Base-by-base conservation (phyloP, 2,329 filamentous ascomycete genomes). In the Tympanopsis confertula region DNA sequence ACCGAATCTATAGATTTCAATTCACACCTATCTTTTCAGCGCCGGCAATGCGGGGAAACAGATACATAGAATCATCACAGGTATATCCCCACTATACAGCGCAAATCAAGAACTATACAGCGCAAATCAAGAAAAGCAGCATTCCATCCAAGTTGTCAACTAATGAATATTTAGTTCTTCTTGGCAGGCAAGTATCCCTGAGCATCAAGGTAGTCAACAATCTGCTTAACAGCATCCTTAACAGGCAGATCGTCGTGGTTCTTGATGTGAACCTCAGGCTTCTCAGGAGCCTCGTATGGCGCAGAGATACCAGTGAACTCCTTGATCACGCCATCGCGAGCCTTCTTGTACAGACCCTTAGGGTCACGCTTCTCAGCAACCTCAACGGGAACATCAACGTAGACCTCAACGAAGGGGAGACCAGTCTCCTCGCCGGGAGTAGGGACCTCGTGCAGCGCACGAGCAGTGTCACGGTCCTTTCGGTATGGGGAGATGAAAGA, bases 301-400 rank as follows among this genome's bases (percentile, higher is more conserved):
- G 89, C 87, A 47, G 82, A 88, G 52, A 96, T 86, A 39, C 91
- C 91, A 2, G 91, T 98, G 58, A 98, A 98, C 49, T 96, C 86
- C 63, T 93, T 91, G 62, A 96, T 96, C 59, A 93, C 78, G 33
- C 91, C 91, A 37, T 84, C 81, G 33, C 89, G 71, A 12, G 91
- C 91, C 75, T 94, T 94, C 73, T 94, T 94, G 67, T 98, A 98
- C 42, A 96, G 66, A 4, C 89, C 91, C 76, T 98, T 98, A 36
- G 91, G 91, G 56, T 98, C 91, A 45, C 91, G 78, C 73, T 89
- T 71, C 74, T 96, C 89, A 26, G 91, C 89, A 33, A 91, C 86
- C 61, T 86, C 85, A 47, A 96, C 72, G 13, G 87, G 84, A 12
- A 96, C 78, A 60, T 98, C 87, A 45, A 98, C 81, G 55, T 78